Base-by-base conservation (phyloP, 1,139 yeast genomes). In the Arxiozyma slooffiae region DNA sequence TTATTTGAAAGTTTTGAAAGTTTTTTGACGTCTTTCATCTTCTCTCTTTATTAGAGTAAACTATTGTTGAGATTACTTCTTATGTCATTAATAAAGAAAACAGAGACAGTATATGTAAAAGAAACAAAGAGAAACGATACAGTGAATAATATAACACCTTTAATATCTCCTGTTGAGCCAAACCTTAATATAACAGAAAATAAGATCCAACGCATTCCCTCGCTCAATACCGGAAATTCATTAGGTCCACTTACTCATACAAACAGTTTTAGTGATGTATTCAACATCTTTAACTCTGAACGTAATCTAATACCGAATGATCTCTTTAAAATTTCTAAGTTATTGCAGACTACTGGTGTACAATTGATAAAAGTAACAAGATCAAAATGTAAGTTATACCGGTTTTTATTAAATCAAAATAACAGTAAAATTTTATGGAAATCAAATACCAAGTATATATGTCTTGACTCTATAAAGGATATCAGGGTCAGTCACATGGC, bases 401-500 rank as follows among this genome's bases (percentile, higher is more conserved):
- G 45, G 8, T 66, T 67, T 44, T 56, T 48, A 34, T 44, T 66
- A 18, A 54, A 54, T 22, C 45, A 17, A 20, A 55, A 60, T 34
- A 53, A 57, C 24, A 59, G 58, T 3, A 53, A 55, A 14, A 53
- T 67, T 7, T 50, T 53, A 6, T 67, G 69, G 69, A 62, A 60
- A 38, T 60, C 59, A 26, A 60, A 60, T 7, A 46, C 51, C 8
- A 65, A 65, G 49, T 57, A 51, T 22, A 45, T 89, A 52, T 71
- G 76, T n/a, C 71, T 88, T 17, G 96, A 86, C 63, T 80, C 80
- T 50, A 84, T 92, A 42, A 80, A 80, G 56, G 82, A 80, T 51
- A 76, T 88, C 1, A 70, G 89, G 50, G 72, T 76, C 11, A 88
- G 82, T 11, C 76, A 74, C 16, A 85, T 84, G 57, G 97, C 96